These are phyloP conservation scores for Taphrina flavorubra DNA, from an alignment of 1,139 yeast species.

Conservation along the genomic window DNA sequence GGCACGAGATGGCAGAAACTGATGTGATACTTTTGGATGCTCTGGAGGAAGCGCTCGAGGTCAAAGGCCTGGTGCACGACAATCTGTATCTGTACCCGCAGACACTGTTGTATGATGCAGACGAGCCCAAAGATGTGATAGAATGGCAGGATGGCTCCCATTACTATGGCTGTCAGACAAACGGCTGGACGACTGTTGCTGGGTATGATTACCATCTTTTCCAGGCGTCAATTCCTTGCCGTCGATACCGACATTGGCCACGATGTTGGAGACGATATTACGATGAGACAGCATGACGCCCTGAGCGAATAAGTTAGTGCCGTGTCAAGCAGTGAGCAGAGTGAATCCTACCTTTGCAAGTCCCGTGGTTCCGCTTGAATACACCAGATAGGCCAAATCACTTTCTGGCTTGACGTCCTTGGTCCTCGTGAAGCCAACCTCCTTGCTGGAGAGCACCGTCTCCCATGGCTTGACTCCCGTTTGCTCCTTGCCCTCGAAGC, in stretches of 20 bases:
- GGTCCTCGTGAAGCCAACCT: conserved; percentile 44
- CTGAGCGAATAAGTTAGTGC: conserved; percentile 53
- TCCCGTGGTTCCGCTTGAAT: conserved; percentile 81
- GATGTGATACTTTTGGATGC: conserved; percentile 38
- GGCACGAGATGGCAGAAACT: conserved; percentile 50
- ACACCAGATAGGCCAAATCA: conserved; percentile 55
- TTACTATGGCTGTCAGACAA: conserved; percentile 2
- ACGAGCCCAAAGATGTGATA: conserved; percentile 44
- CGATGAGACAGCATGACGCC: conserved; percentile 65
- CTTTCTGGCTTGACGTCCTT: conserved; percentile 42
- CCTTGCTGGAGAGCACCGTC: conserved; percentile 43
- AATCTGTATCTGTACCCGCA: conserved; percentile 38
- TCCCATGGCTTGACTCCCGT: conserved; percentile 45
- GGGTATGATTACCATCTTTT: conserved; percentile 19
- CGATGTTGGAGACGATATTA: conserved; percentile 47
- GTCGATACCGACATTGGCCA: conserved; percentile 42
- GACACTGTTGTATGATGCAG: conserved; percentile 40
- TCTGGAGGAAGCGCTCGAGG: conserved; percentile 38
- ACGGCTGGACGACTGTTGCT: conserved; percentile 9
- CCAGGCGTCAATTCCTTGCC: conserved; percentile 39
- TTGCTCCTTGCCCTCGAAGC: conserved; percentile 39
- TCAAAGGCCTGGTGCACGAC: conserved; percentile 43
- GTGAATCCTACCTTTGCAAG: conserved; percentile 15
- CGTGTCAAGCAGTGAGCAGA: not conserved
- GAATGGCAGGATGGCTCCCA: conserved; percentile 31